A percentile compares a stretch with the other conserved stretches of the same genome.
Evolutionary conservation across 495 filamentous ascomycete genomes (phyloP).

Genomic region (Cercophora sp.): DNA sequence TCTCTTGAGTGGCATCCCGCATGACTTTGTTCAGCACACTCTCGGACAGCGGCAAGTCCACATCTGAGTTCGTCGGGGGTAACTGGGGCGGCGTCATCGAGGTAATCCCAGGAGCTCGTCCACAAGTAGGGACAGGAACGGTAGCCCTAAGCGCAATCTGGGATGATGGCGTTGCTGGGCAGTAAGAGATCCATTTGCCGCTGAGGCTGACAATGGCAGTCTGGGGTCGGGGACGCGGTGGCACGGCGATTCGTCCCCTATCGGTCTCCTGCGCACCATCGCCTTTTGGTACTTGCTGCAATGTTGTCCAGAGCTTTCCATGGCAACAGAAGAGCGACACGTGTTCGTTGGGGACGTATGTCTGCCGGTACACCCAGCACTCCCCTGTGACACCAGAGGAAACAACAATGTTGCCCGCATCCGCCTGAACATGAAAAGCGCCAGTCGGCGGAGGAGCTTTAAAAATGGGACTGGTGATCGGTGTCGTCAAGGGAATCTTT

Average conservation of each 20-base stretch:
- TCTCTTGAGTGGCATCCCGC: constrained; percentile 81
- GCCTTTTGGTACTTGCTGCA: constrained; percentile 53
- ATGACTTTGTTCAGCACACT: constrained; percentile 80
- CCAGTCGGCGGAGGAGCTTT: constrained; percentile 61
- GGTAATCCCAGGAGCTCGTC: constrained; percentile 61
- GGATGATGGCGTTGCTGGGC: constrained; percentile 68
- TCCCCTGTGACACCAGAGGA: constrained; percentile 81
- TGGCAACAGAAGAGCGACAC: constrained; percentile 56
- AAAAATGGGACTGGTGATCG: constrained; percentile 52
- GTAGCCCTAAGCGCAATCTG: constrained; percentile 63
- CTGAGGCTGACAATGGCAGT: constrained; percentile 69
- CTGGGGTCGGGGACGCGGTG: constrained; percentile 41
- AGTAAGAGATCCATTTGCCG: constrained; percentile 80
- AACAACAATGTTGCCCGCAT: constrained; percentile 63
- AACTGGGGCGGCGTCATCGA: constrained; percentile 69
- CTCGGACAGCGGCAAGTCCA: constrained; percentile 75
- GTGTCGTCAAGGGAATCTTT: constrained; percentile 42
- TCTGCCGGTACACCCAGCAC: constrained; percentile 67
- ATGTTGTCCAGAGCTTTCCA: constrained; percentile 82
- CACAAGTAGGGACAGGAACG: constrained; percentile 42
- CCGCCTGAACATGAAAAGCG: constrained; percentile 64
- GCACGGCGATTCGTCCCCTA: constrained; percentile 31
- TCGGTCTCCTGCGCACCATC: constrained; percentile 46
- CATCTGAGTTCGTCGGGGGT: constrained; percentile 67
- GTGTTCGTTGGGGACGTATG: constrained; percentile 25